These are phyloP conservation scores for Solanum hybrid DNA, from an alignment of 305 asterid genomes.

Conservation along the genomic window DNA sequence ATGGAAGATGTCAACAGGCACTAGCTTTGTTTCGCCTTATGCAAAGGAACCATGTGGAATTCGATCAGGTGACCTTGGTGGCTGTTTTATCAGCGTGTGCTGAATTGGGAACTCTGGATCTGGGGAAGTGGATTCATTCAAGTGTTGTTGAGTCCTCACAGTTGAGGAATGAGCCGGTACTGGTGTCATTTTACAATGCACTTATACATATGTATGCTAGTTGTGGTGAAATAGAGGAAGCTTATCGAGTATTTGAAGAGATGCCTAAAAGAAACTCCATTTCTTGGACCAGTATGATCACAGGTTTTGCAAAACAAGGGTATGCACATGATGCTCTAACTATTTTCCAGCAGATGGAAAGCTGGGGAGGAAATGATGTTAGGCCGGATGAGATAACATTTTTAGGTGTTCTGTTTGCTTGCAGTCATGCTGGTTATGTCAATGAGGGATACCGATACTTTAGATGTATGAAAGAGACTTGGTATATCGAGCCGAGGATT, in stretches of 20 bases:
- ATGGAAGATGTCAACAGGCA: constrained; percentile 55
- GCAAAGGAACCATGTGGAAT: constrained; percentile 32
- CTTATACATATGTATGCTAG: constrained; percentile 80
- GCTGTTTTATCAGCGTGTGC: constrained; percentile 64
- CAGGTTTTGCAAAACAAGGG: constrained; percentile 73
- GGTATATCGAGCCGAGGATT: constrained; percentile 51
- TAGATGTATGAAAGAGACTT: constrained; percentile 34
- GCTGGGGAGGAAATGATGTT: constrained; percentile 12
- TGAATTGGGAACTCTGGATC: constrained; percentile 50
- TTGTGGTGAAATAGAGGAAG: constrained; percentile 64
- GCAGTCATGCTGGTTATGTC: constrained; percentile 72
- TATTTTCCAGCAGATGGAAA: constrained; percentile 54
- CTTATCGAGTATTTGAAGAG: constrained; percentile 34
- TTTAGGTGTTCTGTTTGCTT: constrained; percentile 64
- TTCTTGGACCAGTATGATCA: constrained; percentile 78
- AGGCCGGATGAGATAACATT: constrained; percentile 58
- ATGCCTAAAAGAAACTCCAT: constrained; percentile 42
- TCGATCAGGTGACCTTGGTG: constrained; percentile 66
- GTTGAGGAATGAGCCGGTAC: constrained; percentile 19
- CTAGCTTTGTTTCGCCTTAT: constrained; percentile 37
- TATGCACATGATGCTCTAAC: constrained; percentile 49
- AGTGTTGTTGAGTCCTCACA: constrained; percentile 21
- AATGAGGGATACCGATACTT: constrained; percentile 48
- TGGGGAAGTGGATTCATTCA: constrained; percentile 64
- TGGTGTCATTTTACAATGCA: constrained; percentile 43